Conservation (phyloP, 2,329 filamentous ascomycete genomes). For the Alternaria sp. region DNA sequence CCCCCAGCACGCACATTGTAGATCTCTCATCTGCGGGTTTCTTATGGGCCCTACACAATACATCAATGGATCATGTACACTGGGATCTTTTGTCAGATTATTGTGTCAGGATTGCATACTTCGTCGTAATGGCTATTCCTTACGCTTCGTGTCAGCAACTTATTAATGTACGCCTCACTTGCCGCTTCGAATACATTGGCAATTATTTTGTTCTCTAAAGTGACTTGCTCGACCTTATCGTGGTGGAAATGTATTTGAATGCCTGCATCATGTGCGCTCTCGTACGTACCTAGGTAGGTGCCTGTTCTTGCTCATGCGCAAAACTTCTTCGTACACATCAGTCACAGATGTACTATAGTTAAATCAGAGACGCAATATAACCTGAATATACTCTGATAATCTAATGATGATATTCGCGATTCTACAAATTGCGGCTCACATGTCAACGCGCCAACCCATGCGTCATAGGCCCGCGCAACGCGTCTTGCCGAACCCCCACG, state of each 20-base stretch:
- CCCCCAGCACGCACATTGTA: neutral
- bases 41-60: neutral
- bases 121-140: neutral
- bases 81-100: neutral
- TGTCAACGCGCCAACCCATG: conserved; percentile 5
- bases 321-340: neutral
- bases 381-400: neutral
- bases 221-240: neutral
- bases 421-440: neutral
- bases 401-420: neutral
- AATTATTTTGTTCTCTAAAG: neutral
- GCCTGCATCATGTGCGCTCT: neutral
- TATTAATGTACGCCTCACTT: neutral
- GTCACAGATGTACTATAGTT: neutral
- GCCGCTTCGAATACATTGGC: neutral
- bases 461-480: conserved; percentile 1
- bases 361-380: neutral
- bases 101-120: neutral
- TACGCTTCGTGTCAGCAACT: neutral
- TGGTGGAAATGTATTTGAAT: neutral
- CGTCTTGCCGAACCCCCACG: conserved; percentile 8
- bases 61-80: neutral
- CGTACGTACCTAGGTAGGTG: neutral
- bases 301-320: neutral
- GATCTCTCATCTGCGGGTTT: neutral